Base-by-base conservation (phyloP, 2,329 filamentous ascomycete species). In the Periglandula ipomoeae region DNA sequence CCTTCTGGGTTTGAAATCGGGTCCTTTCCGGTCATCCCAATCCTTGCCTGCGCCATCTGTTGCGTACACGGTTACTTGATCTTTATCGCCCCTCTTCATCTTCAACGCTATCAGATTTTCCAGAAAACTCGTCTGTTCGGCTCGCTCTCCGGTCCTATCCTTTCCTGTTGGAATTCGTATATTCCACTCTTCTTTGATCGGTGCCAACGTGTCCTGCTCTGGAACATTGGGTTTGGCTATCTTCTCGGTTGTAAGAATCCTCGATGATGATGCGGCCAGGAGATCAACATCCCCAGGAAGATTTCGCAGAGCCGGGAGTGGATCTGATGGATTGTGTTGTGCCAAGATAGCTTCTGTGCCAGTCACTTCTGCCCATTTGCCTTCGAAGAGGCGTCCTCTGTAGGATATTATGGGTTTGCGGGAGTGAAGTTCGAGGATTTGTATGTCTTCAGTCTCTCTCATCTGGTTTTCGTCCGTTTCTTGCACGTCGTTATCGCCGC, bases 391-490 rank as follows among this genome's bases (percentile, higher is more conserved):
- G 53, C 84, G 79, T 26, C 85, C 86, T 50, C 84, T 78, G 66
- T 94, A 94, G 20, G 85, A 85, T 51, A 95, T 75, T 24, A 95
- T 70, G 0, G 91, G 91, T 44, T 86, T 84, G 2, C 69, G 60
- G 1, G 84, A 84, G 64, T 95, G 85, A 3, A 96, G 74, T 24
- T 88, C 89, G n/a, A 93, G 72, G 45, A 96, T 83, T 60, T 95
- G 89, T 5, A 95, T 78, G 35, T 77, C 67, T 26, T 68, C 61
- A 6, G 52, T 34, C 40, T 39, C 46, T 17, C 24, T 10, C 6
- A 41, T 20, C 17, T 26, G n/a, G 19, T 57, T 52, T 11, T 48
- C 43, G 15, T 48, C 46, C 15, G 53, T 50, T 38, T 48, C 43
- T 38, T 27, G 39, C n/a, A n/a, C 30, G 15, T 38, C 43, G 13